A percentile compares a stretch with the other conserved stretches of the same genome.
phyloP scores from a whole-genome alignment of 129 eudicot species.

The Centaurea solstitialis region DNA sequence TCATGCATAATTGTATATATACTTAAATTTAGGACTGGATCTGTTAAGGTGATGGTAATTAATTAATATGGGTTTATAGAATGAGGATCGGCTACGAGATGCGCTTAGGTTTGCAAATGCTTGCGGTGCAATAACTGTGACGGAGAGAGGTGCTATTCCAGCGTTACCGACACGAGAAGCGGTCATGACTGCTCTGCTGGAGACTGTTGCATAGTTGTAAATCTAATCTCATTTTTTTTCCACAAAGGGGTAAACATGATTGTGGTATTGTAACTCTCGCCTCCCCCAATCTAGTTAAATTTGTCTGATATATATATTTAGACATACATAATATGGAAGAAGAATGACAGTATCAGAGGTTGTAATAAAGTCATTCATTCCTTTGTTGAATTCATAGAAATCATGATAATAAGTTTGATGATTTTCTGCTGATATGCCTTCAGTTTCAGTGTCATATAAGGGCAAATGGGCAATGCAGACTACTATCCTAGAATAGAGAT shows the following conservation, averaged over 20 bases:
- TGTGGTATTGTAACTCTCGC: constrained; percentile 6
- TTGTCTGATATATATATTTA: neutral
- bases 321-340: neutral
- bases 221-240: constrained; percentile 7
- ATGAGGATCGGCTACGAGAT: constrained; percentile 66
- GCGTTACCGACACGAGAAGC: constrained; percentile 84
- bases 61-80: constrained; percentile 31
- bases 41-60: neutral
- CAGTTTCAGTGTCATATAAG: constrained; percentile 3
- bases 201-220: constrained; percentile 60
- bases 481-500: no score
- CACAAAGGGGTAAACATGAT: neutral
- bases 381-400: neutral
- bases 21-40: neutral
- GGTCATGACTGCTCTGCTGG: constrained; percentile 61
- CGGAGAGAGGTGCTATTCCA: constrained; percentile 96
- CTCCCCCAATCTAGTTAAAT: constrained; percentile 4
- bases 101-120: constrained; percentile 90
- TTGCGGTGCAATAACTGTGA: constrained; percentile 93
- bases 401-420: neutral
- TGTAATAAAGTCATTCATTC: neutral
- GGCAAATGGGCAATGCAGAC: constrained; percentile 10
- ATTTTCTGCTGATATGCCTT: constrained; percentile 6
- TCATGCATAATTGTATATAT: no score
- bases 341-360: neutral